Percentiles rank a stretch among this genome's conserved stretches.
Evolutionary conservation across 345 rosid genomes (phyloP).

Genomic region (Syzygium oleosum): DNA sequence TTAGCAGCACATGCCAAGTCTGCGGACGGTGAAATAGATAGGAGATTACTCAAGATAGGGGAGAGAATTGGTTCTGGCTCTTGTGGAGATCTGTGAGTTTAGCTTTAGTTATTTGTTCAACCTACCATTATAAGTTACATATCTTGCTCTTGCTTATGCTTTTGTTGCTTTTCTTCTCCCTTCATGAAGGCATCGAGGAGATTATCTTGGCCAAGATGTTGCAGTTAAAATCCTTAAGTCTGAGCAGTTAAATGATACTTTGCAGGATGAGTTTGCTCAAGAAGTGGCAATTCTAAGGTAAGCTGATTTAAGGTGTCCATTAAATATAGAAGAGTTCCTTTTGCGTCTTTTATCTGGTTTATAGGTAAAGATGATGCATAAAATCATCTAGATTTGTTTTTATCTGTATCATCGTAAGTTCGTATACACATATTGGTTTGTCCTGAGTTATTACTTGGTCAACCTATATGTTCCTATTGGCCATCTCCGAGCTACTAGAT

Average conservation of each 20-base stretch:
- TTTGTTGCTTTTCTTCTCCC: slow-evolving; percentile 5
- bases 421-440: neutral
- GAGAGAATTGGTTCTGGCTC: slow-evolving; percentile 62
- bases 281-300: slow-evolving; percentile 68
- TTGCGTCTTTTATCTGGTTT: neutral
- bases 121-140: neutral
- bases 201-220: slow-evolving; percentile 66
- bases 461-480: neutral
- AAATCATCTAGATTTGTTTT: neutral
- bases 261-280: slow-evolving; percentile 53
- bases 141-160: neutral
- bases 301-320: neutral
- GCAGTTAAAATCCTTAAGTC: slow-evolving; percentile 61
- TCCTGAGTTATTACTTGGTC: neutral
- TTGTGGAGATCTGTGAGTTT: slow-evolving; percentile 66
- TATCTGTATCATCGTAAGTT: neutral
- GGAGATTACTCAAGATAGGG: slow-evolving; percentile 44
- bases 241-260: slow-evolving; percentile 43
- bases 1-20: slow-evolving; percentile 12
- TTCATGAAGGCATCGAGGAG: slow-evolving; percentile 42
- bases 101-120: neutral
- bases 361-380: neutral
- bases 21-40: slow-evolving; percentile 50
- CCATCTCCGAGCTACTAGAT: neutral
- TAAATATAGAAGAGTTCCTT: neutral